These are phyloP conservation scores for Rhexocercosporidium sp. DNA, from an alignment of 2,329 filamentous ascomycete species.

Conservation along the genomic window DNA sequence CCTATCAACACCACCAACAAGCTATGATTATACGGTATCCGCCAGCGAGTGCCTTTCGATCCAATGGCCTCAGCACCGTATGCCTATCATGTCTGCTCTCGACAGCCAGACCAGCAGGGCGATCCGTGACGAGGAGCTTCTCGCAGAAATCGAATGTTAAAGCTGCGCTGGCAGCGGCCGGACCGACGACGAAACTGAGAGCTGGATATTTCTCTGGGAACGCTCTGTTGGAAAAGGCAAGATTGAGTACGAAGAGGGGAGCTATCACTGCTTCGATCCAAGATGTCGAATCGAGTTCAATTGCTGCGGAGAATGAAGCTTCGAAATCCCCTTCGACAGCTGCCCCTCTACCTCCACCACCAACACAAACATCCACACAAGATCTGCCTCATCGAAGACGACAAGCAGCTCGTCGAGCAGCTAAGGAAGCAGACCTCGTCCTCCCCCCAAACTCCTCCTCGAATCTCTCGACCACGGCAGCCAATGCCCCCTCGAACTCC, in stretches of 20 bases:
- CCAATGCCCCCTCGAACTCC: constrained; percentile 56
- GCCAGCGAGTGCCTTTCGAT: constrained; percentile 31
- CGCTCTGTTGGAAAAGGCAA: constrained; percentile 31
- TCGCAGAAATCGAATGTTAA: constrained; percentile 33
- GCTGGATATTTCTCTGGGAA: constrained; percentile 40
- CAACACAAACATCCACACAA: constrained; percentile 25
- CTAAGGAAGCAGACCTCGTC: constrained; percentile 33
- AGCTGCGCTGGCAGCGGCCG: constrained; percentile 26
- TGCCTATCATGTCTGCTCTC: constrained; percentile 35
- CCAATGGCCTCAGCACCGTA: constrained; percentile 35
- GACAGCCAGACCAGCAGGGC: constrained; percentile 19
- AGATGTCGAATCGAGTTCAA: constrained; percentile 21
- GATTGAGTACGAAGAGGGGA: constrained; percentile 30
- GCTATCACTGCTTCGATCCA: constrained; percentile 26
- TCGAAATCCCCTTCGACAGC: constrained; percentile 20
- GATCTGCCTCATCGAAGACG: constrained; percentile 42
- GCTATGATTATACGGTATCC: constrained; percentile 42
- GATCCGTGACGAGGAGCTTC: constrained; percentile 32
- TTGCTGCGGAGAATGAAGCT: constrained; percentile 23
- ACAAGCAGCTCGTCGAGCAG: constrained; percentile 36
- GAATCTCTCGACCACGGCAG: constrained; percentile 56
- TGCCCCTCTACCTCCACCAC: constrained; percentile 18
- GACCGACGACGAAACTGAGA: constrained; percentile 31
- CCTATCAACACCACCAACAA: constrained; percentile 27
- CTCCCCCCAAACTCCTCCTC: constrained; percentile 59